phyloP scores from a whole-genome alignment of 306 rosid genomes.

The Myrica gale region DNA sequence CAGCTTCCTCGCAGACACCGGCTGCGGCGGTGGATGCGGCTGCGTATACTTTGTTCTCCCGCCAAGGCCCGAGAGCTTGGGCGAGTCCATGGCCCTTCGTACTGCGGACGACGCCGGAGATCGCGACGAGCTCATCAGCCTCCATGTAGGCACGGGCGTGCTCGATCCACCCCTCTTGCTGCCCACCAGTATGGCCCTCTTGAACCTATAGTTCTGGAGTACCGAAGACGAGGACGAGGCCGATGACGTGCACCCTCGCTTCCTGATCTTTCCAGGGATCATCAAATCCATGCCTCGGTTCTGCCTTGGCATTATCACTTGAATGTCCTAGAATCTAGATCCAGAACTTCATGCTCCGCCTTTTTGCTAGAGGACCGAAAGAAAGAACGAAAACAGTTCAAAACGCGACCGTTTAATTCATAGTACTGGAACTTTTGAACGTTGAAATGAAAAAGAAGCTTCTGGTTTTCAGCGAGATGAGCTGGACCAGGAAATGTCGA shows the following conservation, averaged over 20 bases:
- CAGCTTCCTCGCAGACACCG: constrained; percentile 94
- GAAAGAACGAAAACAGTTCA: too few relatives aligned
- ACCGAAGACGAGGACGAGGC: constrained; percentile 90
- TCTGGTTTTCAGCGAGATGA: background rate
- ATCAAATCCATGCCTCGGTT: constrained; percentile 49
- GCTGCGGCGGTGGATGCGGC: constrained; percentile 44
- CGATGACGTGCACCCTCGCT: constrained; percentile 92
- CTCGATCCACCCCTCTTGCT: constrained; percentile 84
- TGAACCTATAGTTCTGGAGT: constrained; percentile 80
- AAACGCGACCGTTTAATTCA: too few relatives aligned
- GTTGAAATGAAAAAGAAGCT: background rate
- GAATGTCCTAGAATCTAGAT: background rate
- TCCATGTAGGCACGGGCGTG: constrained; percentile 94
- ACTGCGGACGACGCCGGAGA: constrained; percentile 64
- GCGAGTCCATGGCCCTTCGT: constrained; percentile 53
- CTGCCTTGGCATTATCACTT: constrained; percentile 62
- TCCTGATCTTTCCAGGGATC: constrained; percentile 86
- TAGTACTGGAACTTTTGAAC: background rate
- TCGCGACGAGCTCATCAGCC: constrained; percentile 62
- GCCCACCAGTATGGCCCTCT: constrained; percentile 79
- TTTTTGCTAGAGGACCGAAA: background rate
- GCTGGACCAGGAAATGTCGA: background rate
- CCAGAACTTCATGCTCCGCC: constrained; percentile 3
- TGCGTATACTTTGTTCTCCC: constrained; percentile 14
- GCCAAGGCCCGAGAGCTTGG: constrained; percentile 35